phyloP scores from a whole-genome alignment of 2,329 filamentous ascomycete genomes.

The Ceratocystis destructans region DNA sequence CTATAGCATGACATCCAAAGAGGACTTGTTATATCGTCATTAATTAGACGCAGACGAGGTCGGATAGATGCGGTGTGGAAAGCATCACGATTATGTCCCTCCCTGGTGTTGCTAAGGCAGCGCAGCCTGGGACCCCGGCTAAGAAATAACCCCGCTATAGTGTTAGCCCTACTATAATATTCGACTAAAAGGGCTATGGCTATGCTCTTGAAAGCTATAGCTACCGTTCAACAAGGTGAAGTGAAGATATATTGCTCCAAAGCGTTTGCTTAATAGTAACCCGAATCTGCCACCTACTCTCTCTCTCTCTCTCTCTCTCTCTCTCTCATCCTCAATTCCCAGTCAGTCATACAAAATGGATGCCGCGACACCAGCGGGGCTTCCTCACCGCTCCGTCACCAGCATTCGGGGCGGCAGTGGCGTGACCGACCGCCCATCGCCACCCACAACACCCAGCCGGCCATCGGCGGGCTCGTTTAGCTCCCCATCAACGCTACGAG shows the following conservation, averaged over 20 bases:
- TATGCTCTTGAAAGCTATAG: not conserved
- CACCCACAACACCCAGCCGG: conserved; percentile 39
- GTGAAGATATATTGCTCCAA: not conserved
- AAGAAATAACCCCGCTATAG: not conserved
- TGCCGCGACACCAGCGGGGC: not conserved
- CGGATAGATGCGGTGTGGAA: not conserved
- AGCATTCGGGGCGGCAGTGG: conserved; percentile 26
- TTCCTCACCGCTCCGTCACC: conserved; percentile 17
- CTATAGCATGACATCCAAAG: too few relatives aligned
- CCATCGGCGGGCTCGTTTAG: conserved; percentile 42
- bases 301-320: too few relatives aligned
- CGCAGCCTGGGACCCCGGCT: not conserved
- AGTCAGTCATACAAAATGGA: not conserved
- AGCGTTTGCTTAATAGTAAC: not conserved
- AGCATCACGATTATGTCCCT: not conserved
- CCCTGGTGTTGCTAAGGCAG: not conserved
- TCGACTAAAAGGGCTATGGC: not conserved
- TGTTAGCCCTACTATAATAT: not conserved
- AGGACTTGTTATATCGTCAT: too few relatives aligned
- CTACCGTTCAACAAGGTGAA: not conserved
- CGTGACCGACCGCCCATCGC: conserved; percentile 40
- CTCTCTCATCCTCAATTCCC: not conserved
- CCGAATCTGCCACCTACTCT: not conserved
- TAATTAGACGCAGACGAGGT: too few relatives aligned
- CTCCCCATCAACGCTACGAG: conserved; percentile 46